Conservation (phyloP, 140 eudicot genomes). For the Bidens hawaiensis region DNA sequence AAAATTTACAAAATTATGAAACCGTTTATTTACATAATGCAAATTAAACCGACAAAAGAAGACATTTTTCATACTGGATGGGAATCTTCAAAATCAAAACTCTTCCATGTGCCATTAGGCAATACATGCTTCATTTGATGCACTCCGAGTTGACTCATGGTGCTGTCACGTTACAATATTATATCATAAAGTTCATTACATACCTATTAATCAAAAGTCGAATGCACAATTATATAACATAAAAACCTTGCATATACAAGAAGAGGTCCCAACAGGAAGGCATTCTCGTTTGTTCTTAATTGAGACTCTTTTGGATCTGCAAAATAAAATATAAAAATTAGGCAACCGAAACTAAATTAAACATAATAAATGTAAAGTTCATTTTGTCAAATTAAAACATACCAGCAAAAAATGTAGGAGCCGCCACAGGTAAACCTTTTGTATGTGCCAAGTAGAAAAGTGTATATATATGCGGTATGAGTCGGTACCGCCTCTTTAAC, state of each 20-base stretch:
- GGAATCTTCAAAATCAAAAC: constrained; percentile 87
- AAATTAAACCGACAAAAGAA: neutral
- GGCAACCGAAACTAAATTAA: constrained; percentile 1
- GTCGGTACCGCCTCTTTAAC: constrained; percentile 81
- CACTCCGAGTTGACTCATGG: constrained; percentile 43
- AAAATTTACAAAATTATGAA: constrained; percentile 9
- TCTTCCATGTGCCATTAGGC: constrained; percentile 82
- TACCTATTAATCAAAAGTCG: neutral
- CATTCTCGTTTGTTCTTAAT: constrained; percentile 57
- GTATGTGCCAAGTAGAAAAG: constrained; percentile 88
- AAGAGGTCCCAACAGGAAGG: constrained; percentile 88
- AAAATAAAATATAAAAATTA: constrained; percentile 11
- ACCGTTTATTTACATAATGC: neutral
- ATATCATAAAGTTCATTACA: constrained; percentile 8
- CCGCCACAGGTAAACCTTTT: constrained; percentile 77
- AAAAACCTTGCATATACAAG: constrained; percentile 81
- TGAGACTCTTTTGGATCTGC: constrained; percentile 65
- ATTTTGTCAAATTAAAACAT: constrained; percentile 10
- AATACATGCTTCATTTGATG: constrained; percentile 53
- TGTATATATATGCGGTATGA: constrained; percentile 85
- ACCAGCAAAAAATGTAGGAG: constrained; percentile 89
- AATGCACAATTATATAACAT: neutral
- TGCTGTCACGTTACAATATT: constrained; percentile 42
- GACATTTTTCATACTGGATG: constrained; percentile 63
- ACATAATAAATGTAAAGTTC: neutral